Evolutionary conservation across 176 grass and related monocot species (phyloP), one percentile per base, ranked within the genome.

Genomic region (Chloris gayana): DNA sequence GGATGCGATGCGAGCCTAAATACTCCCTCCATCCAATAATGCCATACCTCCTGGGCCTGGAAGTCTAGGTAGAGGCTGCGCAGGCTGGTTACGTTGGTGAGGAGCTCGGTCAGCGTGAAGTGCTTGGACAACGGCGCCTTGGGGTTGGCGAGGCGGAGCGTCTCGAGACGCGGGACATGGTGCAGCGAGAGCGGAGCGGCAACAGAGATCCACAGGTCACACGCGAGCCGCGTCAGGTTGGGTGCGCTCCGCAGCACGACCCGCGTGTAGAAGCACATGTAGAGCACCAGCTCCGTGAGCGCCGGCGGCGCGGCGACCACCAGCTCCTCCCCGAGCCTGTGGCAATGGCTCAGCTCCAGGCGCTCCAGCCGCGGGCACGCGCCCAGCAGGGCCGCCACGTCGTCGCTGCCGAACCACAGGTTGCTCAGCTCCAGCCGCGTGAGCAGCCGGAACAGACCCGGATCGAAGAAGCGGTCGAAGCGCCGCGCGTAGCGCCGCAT

Each of bases 121-220:
- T 17, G 0, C 12, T 13, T 2, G 0, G 8, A 3, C 4, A 2
- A 0, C 12, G 1, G 10, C 1, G 13, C 6, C 60, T 18, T 18
- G 26, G 3, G 3, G 13, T 17, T 30, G 2, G 3, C 12, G 60
- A 63, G 60, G 12, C 27, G 13, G 60, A 63, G 60, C 27, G 27
- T 30, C 3, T 63, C 60, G 11, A 63, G 60, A 10, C 60, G 4
- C 1, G 27, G 60, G 0, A 17, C 25, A 14, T 12, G 26, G 60
- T 1, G 2, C 1, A 63, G 60, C 0, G 60, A 63, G 60, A 63
- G 60, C 13, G 60, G 60, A 0, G 27, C 14, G 60, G 26, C 4
- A 15, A 1, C 7, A 11, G 58, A 8, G 8, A 1, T 14, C 58
- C 58, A 61, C 25, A 61, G 13, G 58, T 32, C 60, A 4, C 27